phyloP scores from a whole-genome alignment of 164 flowering plant species.

The Pachysandra terminalis region DNA sequence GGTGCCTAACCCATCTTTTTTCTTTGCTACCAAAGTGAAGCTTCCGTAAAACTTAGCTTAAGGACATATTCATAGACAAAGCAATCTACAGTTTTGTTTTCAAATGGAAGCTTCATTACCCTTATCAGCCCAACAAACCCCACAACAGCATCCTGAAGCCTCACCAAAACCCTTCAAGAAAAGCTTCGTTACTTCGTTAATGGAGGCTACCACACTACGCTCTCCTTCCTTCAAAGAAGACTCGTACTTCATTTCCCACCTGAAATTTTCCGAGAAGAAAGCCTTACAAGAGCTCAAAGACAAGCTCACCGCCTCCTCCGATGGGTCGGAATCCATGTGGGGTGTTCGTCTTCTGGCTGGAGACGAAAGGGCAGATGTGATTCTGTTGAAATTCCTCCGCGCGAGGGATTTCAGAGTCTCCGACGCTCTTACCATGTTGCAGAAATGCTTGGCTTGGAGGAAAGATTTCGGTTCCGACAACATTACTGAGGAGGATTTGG shows the following conservation, averaged over 20 bases:
- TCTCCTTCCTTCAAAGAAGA: constrained; percentile 80
- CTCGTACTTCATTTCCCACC: constrained; percentile 61
- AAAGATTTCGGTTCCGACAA: constrained; percentile 67
- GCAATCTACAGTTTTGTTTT: not conserved
- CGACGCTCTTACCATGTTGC: constrained; percentile 62
- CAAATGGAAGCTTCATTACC: constrained; percentile 39
- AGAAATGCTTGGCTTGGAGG: constrained; percentile 65
- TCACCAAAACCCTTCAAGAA: constrained; percentile 53
- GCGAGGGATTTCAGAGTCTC: constrained; percentile 77
- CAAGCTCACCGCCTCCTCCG: constrained; percentile 36
- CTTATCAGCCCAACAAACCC: constrained; percentile 23
- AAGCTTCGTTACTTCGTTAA: constrained; percentile 55
- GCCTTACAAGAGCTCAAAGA: constrained; percentile 65
- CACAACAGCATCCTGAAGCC: constrained; percentile 28
- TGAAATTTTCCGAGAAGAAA: constrained; percentile 66
- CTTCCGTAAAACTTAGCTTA: not conserved
- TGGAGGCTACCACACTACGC: constrained; percentile 61
- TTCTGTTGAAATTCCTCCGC: constrained; percentile 78
- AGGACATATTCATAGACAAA: not conserved
- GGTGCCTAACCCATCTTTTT: constrained; percentile 5
- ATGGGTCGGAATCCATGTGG: constrained; percentile 58
- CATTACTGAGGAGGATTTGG: constrained; percentile 66
- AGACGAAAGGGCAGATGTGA: constrained; percentile 69
- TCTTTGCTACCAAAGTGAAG: constrained; percentile 5
- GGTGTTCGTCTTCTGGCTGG: constrained; percentile 50